Conservation (phyloP, 768 basidiomycete species). For the Boletus reticuloceps region DNA sequence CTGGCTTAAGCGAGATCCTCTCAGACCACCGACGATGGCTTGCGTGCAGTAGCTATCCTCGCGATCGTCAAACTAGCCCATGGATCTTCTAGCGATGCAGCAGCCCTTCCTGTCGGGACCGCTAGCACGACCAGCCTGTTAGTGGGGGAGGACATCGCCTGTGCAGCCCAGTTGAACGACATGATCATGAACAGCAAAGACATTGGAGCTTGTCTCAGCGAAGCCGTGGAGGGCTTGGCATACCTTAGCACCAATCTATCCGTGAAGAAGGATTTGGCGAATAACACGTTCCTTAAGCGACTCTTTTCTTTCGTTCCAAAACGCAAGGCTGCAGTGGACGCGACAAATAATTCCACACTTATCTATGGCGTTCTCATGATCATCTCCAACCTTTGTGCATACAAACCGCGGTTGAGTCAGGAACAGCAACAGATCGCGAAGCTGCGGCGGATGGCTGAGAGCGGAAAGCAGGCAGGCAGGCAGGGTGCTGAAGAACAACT, state of each 20-base stretch:
- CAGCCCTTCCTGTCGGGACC: constrained; percentile 13
- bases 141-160: constrained; percentile 37
- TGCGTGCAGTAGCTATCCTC: constrained; percentile 65
- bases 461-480: constrained; percentile 33
- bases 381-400: constrained; percentile 69
- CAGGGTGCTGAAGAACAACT: constrained; percentile 27
- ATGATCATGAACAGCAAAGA: constrained; percentile 43
- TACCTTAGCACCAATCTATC: constrained; percentile 66
- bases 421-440: constrained; percentile 84
- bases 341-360: constrained; percentile 46
- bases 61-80: constrained; percentile 77
- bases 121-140: constrained; percentile 4
- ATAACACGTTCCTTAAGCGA: constrained; percentile 53
- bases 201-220: constrained; percentile 44
- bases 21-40: constrained; percentile 40
- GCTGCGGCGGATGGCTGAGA: constrained; percentile 69
- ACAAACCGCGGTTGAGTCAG: constrained; percentile 67
- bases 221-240: constrained; percentile 84
- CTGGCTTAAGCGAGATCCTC: constrained; percentile 66
- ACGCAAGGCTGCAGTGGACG: constrained; percentile 36
- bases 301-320: constrained; percentile 58
- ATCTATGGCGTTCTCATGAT: constrained; percentile 79
- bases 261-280: constrained; percentile 62
- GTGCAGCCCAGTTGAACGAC: constrained; percentile 55
- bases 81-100: constrained; percentile 47